These are phyloP conservation scores for Albifimbria verrucaria DNA, from an alignment of 2,329 filamentous ascomycete species.

Conservation along the genomic window DNA sequence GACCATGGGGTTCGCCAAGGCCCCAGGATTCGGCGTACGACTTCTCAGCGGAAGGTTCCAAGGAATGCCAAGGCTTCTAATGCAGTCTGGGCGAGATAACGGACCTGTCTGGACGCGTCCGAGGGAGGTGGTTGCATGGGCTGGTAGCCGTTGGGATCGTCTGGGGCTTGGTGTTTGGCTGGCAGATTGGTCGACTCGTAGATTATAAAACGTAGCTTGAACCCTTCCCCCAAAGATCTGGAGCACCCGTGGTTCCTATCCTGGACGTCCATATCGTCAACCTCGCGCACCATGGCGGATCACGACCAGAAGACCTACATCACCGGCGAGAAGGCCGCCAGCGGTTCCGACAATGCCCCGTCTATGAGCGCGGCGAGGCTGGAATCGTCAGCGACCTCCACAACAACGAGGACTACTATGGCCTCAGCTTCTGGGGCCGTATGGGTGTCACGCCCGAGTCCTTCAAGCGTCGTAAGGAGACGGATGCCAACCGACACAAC, in stretches of 20 bases:
- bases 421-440: background rate
- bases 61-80: background rate
- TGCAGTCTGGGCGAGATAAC: background rate
- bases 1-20: background rate
- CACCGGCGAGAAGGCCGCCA: background rate
- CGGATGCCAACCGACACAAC: conserved; percentile 8
- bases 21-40: background rate
- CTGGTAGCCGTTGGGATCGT: background rate
- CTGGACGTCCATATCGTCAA: background rate
- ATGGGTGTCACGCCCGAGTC: conserved; percentile 7
- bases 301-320: background rate
- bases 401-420: background rate
- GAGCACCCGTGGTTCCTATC: background rate
- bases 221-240: background rate
- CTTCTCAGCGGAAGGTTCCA: too few species aligned
- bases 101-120: background rate
- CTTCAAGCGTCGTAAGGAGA: conserved; percentile 5
- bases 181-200: background rate
- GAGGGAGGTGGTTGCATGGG: background rate
- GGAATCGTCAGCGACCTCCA: background rate
- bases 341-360: background rate
- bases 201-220: background rate
- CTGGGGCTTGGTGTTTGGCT: background rate
- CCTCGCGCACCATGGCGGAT: background rate
- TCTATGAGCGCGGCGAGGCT: background rate